Base-by-base conservation (phyloP, 306 rosid genomes). In the Dalbergia cultrata region DNA sequence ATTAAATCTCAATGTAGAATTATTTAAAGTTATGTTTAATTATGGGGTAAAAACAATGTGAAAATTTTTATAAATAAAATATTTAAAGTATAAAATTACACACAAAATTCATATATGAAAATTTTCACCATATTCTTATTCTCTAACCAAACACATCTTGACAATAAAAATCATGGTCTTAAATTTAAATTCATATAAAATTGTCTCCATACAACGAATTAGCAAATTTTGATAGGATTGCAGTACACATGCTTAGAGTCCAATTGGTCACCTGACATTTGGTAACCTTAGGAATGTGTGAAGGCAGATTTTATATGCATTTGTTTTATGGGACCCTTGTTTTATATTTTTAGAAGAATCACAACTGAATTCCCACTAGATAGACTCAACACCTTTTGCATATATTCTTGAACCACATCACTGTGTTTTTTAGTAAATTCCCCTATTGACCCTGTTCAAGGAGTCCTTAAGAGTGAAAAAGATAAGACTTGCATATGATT, bases 231-330 rank as follows among this genome's bases (percentile, higher is more conserved):
- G 19, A 37, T 17, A 39, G 50, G 2, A 65, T 37, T 13, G 17
- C 14, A 37, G 10, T 16, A 65, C 49, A 65, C 70, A 65, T 37
- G 19, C 70, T 17, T 50, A 65, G n/a, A 65, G 19, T 37, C 12
- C 33, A 65, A 39, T 65, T 65, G 70, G 50, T 39, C 70, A 49
- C 41, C 70, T 17, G 52, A 65, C 16, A 16, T 39, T 39, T 37
- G 21, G 57, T 65, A 65, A 65, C 19, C 13, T 16, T 65, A 35
- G 13, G 37, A 35, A 64, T n/a, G 47, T 35, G 26, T 8, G 26
- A 35, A 35, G 49, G 47, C 18, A n/a, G 70, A 2, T 64, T 35
- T 49, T 49, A 6, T 33, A 64, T 64, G 68, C 19, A 34, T 63
- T 17, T 19, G 16, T 3, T 49, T 49, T 49, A 49, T 26, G 31